Conservation (phyloP, 2,329 filamentous ascomycete species). For the Fusarium goolgardi region DNA sequence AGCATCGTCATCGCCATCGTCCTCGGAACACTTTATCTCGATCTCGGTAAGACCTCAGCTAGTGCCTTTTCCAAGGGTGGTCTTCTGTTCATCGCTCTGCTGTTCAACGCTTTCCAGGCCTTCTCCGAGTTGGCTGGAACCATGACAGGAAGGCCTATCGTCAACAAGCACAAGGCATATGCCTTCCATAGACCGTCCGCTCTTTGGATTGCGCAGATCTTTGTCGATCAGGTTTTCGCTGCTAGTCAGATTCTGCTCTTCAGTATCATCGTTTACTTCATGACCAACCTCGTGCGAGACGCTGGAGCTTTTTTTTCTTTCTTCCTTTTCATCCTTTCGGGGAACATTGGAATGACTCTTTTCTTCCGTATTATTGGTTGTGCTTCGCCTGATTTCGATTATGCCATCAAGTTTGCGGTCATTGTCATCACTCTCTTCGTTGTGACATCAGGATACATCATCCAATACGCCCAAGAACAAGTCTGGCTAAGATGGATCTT, state of each 20-base stretch:
- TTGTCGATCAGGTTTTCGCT: conserved; percentile 80
- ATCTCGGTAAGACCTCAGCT: conserved; percentile 72
- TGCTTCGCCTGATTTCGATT: conserved; percentile 83
- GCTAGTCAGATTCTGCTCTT: conserved; percentile 78
- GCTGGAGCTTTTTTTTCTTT: conserved; percentile 83
- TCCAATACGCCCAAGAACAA: conserved; percentile 80
- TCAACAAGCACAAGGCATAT: conserved; percentile 87
- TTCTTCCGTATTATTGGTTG: conserved; percentile 82
- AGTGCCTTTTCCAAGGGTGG: conserved; percentile 85
- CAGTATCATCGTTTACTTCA: conserved; percentile 82
- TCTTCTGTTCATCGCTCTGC: conserved; percentile 80
- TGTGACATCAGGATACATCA: conserved; percentile 83
- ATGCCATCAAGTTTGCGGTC: conserved; percentile 84
- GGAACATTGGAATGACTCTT: conserved; percentile 72
- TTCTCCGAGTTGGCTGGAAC: conserved; percentile 80
- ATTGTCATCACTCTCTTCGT: conserved; percentile 82
- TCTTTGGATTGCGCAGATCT: conserved; percentile 84
- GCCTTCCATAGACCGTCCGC: conserved; percentile 86
- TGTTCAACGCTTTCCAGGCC: conserved; percentile 90
- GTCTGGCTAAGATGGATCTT: conserved; percentile 85
- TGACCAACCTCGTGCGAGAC: conserved; percentile 75
- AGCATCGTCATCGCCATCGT: conserved; percentile 80
- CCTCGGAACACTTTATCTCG: conserved; percentile 81
- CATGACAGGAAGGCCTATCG: conserved; percentile 80
- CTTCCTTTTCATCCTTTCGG: conserved; percentile 68